Evolutionary conservation across 345 rosid species (phyloP).

Genomic region (Citrus hindsii): DNA sequence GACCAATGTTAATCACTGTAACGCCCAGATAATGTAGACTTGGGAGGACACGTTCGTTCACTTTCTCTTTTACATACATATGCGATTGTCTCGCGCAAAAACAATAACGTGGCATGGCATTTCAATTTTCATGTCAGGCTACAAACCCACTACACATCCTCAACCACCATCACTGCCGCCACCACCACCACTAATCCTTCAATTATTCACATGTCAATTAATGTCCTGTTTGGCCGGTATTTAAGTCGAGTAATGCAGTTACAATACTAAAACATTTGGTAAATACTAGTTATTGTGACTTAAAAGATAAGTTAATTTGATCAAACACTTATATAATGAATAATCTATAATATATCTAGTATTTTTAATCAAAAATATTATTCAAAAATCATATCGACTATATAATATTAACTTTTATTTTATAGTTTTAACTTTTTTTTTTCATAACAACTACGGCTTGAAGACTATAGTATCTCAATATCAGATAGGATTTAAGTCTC

Average conservation of each 20-base stretch:
- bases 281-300: accelerated
- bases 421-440: too few species aligned
- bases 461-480: accelerated
- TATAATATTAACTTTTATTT: too few species aligned
- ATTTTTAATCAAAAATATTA: too few species aligned
- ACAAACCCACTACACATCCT: not conserved
- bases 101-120: not conserved
- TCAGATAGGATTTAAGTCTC: accelerated
- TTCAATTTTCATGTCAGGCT: not conserved
- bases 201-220: too few species aligned
- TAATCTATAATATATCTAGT: too few species aligned
- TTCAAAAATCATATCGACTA: too few species aligned
- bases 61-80: not conserved
- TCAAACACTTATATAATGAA: too few species aligned
- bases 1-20: not conserved
- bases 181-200: too few species aligned
- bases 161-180: too few species aligned
- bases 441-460: too few species aligned
- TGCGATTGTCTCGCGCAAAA: not conserved
- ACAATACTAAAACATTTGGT: too few species aligned
- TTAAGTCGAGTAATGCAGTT: accelerated
- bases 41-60: not conserved
- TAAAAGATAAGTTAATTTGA: accelerated
- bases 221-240: too few species aligned
- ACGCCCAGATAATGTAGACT: not conserved